Base-by-base conservation (phyloP, 2,329 filamentous ascomycete species). In the Monosporascus sp. region DNA sequence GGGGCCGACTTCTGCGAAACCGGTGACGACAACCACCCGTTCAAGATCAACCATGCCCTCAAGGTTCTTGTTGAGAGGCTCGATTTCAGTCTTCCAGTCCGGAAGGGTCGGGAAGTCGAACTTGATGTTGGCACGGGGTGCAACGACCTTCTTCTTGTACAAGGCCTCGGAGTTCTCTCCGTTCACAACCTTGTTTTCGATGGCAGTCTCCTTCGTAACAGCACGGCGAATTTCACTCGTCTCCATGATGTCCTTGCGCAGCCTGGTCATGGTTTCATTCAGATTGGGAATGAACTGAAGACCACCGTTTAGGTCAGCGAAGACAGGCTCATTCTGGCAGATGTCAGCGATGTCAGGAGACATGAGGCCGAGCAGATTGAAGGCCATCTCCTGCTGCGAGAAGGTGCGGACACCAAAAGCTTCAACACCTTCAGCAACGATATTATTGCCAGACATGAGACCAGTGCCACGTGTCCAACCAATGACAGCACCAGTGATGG, bases 321-420 rank as follows among this genome's bases (percentile, higher is more conserved):
- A 97, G 55, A 99, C 91, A 11, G 94, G 95, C 75, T 97, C 90
- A 45, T 83, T 79, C 76, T 99, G 94, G 80, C 94, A 99, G 44
- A 99, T 83, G 68, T 99, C 91, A 62, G 96, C 92, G 64, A 99
- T 89, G 27, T 87, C 82, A 38, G 94, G 92, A 1, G 92, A 89
- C 94, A 99, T 96, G 50, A 99, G 83, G 62, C 94, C 93, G 45
- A 99, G 83, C 60, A 99, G 75, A 75, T 99, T 99, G 81, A 99
- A 99, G 17, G 94, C 94, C 94, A 99, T 99, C 74, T 99, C 94
- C 70, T 96, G 91, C 75, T 97, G 94, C 9, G 93, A 97, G 80
- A 99, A 99, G 4, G 94, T 99, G 64, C 94, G 91, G 25, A 97
- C 94, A 65, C 94, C 94, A 61, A 95, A 94, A 64, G 89, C 90